phyloP scores from a whole-genome alignment of 192 early-diverging fungal species.

The Backusella psychrophila region DNA sequence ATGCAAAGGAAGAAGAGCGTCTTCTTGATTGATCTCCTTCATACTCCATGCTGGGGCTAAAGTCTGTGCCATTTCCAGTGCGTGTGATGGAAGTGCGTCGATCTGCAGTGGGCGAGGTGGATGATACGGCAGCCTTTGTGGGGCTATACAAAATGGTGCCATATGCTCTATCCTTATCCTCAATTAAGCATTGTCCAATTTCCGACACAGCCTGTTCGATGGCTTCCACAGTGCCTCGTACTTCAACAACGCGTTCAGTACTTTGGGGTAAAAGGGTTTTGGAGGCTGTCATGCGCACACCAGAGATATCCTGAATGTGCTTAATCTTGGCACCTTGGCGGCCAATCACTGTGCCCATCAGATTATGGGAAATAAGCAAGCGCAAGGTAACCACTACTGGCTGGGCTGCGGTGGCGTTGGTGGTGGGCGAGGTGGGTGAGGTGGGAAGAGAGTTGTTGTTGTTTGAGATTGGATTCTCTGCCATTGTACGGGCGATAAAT shows the following conservation, averaged over 20 bases:
- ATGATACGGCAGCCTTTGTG: conserved; percentile 30
- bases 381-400: conserved; percentile 63
- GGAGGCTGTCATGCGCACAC: conserved; percentile 78
- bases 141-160: conserved; percentile 87
- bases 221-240: conserved; percentile 80
- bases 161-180: conserved; percentile 78
- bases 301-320: conserved; percentile 87
- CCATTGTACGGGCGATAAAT: conserved; percentile 73
- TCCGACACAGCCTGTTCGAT: conserved; percentile 83
- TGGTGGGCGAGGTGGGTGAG: conserved; percentile 49
- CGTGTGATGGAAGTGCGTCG: conserved; percentile 41
- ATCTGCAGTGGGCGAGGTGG: conserved; percentile 12
- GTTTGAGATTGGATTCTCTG: conserved; percentile 67
- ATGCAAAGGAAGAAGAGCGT: conserved; percentile 28
- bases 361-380: conserved; percentile 83
- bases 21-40: neutral
- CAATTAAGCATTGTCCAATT: conserved; percentile 80
- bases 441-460: conserved; percentile 47
- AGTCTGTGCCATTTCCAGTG: conserved; percentile 59
- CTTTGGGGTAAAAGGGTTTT: conserved; percentile 91
- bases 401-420: conserved; percentile 39
- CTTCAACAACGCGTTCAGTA: conserved; percentile 88
- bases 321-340: conserved; percentile 91
- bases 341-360: conserved; percentile 92
- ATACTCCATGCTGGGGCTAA: conserved; percentile 17